phyloP scores from a whole-genome alignment of 2,329 filamentous ascomycete species.

The Tolypocladium nubicola region DNA sequence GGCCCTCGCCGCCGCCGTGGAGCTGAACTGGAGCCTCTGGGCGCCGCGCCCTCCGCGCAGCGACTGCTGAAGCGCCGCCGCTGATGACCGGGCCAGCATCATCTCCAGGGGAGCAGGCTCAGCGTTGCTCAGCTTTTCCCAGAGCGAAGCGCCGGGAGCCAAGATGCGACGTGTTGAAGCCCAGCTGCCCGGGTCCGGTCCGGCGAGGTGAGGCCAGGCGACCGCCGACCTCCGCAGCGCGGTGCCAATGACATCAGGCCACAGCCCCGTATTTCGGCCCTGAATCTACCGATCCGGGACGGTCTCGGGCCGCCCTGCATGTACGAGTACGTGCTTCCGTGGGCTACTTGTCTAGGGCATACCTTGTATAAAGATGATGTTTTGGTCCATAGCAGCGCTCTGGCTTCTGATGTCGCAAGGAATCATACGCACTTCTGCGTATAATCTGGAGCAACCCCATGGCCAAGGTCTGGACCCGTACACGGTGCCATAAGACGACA shows the following conservation, averaged over 20 bases:
- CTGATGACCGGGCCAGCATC: slow-evolving; percentile 5
- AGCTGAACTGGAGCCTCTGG: slow-evolving; percentile 22
- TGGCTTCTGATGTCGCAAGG: background rate
- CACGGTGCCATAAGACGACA: background rate
- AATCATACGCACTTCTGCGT: background rate
- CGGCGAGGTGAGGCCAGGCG: background rate
- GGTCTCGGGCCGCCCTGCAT: background rate
- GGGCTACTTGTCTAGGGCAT: background rate
- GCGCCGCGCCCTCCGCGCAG: background rate
- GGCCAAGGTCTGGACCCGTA: background rate
- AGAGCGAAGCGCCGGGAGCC: background rate
- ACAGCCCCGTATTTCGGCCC: background rate
- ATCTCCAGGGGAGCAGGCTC: background rate
- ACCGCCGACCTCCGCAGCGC: background rate
- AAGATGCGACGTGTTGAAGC: background rate
- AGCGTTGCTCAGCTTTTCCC: background rate
- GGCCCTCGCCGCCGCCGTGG: slow-evolving; percentile 17
- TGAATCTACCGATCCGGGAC: background rate
- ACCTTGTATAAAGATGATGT: too few relatives aligned
- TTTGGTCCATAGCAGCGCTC: background rate
- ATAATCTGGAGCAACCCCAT: background rate
- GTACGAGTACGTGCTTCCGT: background rate
- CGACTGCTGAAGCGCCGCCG: background rate
- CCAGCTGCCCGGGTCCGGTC: background rate
- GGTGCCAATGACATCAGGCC: background rate